phyloP scores from a whole-genome alignment of 306 rosid genomes.

The Trifolium subterraneum region DNA sequence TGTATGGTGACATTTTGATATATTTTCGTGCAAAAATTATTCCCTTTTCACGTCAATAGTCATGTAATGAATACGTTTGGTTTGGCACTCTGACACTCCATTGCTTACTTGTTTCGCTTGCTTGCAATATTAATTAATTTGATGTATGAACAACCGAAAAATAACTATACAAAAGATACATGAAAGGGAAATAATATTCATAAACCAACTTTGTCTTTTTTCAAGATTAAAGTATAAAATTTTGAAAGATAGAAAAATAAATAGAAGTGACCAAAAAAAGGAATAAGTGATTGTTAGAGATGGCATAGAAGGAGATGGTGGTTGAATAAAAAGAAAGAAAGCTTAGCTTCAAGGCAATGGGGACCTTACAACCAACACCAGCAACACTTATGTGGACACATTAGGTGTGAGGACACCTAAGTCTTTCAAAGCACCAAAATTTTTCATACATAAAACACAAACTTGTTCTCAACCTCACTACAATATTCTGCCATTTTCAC shows the following conservation, averaged over 20 bases:
- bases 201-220: neutral
- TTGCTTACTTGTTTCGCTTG: constrained; percentile 38
- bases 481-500: constrained; percentile 52
- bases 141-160: constrained; percentile 21
- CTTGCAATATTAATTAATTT: constrained; percentile 1
- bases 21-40: neutral
- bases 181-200: constrained; percentile 22
- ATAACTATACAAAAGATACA: neutral
- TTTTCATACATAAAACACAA: constrained; percentile 49
- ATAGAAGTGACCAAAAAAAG: constrained; percentile 1
- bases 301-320: constrained; percentile 38
- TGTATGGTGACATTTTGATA: neutral
- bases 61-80: constrained; percentile 5
- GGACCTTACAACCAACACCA: constrained; percentile 76
- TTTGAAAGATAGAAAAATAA: constrained; percentile 20
- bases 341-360: constrained; percentile 97
- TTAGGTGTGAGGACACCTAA: constrained; percentile 54
- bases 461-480: constrained; percentile 42
- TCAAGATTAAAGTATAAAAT: neutral
- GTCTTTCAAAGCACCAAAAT: constrained; percentile 2
- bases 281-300: constrained; percentile 37
- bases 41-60: constrained; percentile 33
- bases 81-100: constrained; percentile 26
- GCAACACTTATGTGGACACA: constrained; percentile 56
- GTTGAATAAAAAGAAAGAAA: constrained; percentile 63